Percentiles rank a stretch among this genome's conserved stretches.
Conservation (phyloP, 2,329 filamentous ascomycete species). For the Ceratocystiopsis brevicomis region DNA sequence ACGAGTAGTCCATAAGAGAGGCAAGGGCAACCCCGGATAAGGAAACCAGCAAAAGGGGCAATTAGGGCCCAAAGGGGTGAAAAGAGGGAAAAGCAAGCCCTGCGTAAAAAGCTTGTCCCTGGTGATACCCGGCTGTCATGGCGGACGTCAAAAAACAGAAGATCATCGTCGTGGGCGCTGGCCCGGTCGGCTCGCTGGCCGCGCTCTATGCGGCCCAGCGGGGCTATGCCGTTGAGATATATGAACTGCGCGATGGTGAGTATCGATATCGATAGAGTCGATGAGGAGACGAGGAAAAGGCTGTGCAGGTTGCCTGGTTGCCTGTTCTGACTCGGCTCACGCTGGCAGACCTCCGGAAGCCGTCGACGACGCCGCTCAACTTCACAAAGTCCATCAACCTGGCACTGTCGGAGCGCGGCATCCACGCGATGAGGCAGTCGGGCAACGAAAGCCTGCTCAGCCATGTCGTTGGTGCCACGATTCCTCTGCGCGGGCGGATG, state of each 20-base stretch:
- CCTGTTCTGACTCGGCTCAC: neutral
- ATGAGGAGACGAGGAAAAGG: too few relatives aligned
- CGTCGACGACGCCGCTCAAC: constrained; percentile 67
- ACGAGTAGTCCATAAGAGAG: too few relatives aligned
- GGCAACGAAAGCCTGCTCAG: constrained; percentile 49
- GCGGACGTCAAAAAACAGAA: constrained; percentile 32
- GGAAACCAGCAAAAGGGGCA: too few relatives aligned
- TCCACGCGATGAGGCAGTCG: constrained; percentile 64
- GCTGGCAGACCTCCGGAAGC: constrained; percentile 60
- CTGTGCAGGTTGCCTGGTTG: neutral
- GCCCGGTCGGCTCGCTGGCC: constrained; percentile 80
- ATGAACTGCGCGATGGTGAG: constrained; percentile 75
- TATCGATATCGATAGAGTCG: constrained; percentile 1
- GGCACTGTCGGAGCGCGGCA: constrained; percentile 80
- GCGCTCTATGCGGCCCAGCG: constrained; percentile 80
- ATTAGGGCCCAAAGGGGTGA: too few relatives aligned
- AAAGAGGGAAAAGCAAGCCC: too few relatives aligned
- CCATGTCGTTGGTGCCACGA: constrained; percentile 55
- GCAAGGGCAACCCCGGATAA: too few relatives aligned
- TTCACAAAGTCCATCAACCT: constrained; percentile 98
- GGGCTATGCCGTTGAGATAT: constrained; percentile 80
- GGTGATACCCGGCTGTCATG: neutral
- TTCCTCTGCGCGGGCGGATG: constrained; percentile 94
- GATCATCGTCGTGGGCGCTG: constrained; percentile 72
- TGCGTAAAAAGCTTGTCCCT: too few relatives aligned